Percentiles rank a stretch among this genome's conserved stretches.
These are phyloP conservation scores for Aspergillus candidus DNA, from an alignment of 2,329 filamentous ascomycete species.

Conservation along the genomic window DNA sequence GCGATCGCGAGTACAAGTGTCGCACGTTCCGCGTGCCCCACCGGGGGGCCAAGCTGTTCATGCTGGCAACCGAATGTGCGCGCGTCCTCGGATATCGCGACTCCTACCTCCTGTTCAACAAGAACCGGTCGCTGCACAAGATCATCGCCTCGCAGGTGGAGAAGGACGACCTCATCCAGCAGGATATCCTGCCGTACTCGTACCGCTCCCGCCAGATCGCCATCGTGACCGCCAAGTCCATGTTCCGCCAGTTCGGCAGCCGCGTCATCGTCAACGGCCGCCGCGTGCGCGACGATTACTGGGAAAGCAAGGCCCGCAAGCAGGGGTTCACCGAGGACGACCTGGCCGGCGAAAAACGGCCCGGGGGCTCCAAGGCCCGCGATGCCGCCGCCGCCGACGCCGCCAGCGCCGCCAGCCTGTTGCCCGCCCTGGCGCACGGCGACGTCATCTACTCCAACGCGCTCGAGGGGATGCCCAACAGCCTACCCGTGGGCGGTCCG, in stretches of 20 bases:
- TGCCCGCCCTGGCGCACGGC: conserved; percentile 63
- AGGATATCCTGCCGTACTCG: conserved; percentile 94
- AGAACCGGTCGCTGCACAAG: conserved; percentile 93
- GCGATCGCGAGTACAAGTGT: conserved; percentile 82
- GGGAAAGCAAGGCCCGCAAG: conserved; percentile 94
- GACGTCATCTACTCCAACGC: conserved; percentile 85
- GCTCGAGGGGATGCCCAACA: conserved; percentile 61
- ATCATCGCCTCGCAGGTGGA: conserved; percentile 95
- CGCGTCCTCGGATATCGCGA: conserved; percentile 90
- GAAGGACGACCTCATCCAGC: conserved; percentile 91
- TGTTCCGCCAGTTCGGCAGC: conserved; percentile 98
- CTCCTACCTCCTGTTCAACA: conserved; percentile 98
- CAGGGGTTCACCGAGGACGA: conserved; percentile 98
- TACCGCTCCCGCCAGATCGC: conserved; percentile 98
- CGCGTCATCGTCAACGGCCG: conserved; percentile 84
- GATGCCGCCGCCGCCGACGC: conserved; percentile 70
- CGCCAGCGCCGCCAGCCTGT: conserved; percentile 51
- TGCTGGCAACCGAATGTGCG: conserved; percentile 96
- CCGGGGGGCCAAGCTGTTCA: conserved; percentile 89
- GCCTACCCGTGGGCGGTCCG: conserved; percentile 64
- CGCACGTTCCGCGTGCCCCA: conserved; percentile 89
- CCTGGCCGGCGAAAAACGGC: conserved; percentile 89
- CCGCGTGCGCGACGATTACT: conserved; percentile 94
- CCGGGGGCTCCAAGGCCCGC: conserved; percentile 80
- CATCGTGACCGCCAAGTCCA: conserved; percentile 93